Evolutionary conservation across 805 yeast species (phyloP), one percentile per base, ranked within the genome.

Genomic region (Saccharomycopsis selenospora): DNA sequence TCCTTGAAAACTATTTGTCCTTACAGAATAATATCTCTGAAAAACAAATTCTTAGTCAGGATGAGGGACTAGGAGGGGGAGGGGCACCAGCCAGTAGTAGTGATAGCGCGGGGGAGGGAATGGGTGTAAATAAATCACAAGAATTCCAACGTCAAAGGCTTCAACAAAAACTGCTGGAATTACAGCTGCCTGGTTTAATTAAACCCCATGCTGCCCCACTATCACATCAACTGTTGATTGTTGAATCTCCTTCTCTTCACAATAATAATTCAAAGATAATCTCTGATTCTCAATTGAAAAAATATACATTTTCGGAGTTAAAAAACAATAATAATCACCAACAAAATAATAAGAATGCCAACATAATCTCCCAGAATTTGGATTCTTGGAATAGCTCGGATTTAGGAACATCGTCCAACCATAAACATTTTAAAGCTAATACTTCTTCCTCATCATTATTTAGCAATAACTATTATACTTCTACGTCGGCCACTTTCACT

Each of bases 1-100:
- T 53, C 8, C 36, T 53, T 10, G 56, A 53, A 42, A 53, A 50
- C 26, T 53, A 53, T 28, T 41, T 53, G 10, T 38, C 47, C 8
- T 43, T 46, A 6, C 46, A 17, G 18, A 46, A 44, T 14, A 22
- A 13, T 8, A 6, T 22, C 28, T 5, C 14, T 17, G 18, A 24
- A 5, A 17, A 23, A 14, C 18, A 38, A n/a, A 23, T 18, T 18
- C 13, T 6, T 22, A 4, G 5, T 4, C 4, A 20, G 4, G 22
- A 38, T 4, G 7, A 14, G 18, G n/a, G n/a, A 14, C 20, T 17
- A 20, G 38, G 38, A 33, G 38, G 38, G 38, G 38, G 38, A 33
- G 38, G 38, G 38, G 38, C 38, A 33, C 8, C 38, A 6, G 38
- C 10, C 38, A 20, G 20, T 33, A 20, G n/a, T 17, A 20, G 5